A percentile compares a stretch with the other conserved stretches of the same genome.
Conservation (phyloP, 1,284 basidiomycete genomes). For the Amylostereum chailletii region DNA sequence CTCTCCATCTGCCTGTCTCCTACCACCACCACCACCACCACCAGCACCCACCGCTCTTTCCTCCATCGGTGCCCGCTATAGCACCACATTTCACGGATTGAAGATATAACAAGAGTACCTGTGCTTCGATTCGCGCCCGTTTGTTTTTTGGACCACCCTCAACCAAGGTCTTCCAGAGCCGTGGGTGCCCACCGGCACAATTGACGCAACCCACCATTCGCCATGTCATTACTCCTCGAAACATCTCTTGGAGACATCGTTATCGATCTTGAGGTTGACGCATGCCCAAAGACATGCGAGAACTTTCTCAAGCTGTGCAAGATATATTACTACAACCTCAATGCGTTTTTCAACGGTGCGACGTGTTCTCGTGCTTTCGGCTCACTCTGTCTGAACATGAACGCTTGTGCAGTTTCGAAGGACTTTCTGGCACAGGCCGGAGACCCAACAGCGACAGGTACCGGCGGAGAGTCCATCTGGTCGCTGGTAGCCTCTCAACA, state of each 20-base stretch:
- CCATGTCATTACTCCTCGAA: slow-evolving; percentile 93
- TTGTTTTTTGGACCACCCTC: too few species aligned
- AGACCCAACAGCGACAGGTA: slow-evolving; percentile 92
- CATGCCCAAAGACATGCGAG: slow-evolving; percentile 83
- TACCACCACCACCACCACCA: too few species aligned
- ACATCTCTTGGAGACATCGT: slow-evolving; percentile 94
- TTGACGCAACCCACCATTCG: too few species aligned
- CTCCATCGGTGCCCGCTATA: too few species aligned
- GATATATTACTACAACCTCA: slow-evolving; percentile 92
- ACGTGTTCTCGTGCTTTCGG: slow-evolving; percentile 6
- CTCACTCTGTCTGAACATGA: slow-evolving; percentile 4
- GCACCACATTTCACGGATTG: too few species aligned
- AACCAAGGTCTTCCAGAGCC: too few species aligned
- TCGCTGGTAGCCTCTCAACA: slow-evolving; percentile 57
- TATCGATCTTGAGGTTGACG: slow-evolving; percentile 90
- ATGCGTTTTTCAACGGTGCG: slow-evolving; percentile 94
- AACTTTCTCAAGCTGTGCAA: slow-evolving; percentile 98
- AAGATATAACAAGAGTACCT: too few species aligned
- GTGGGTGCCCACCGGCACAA: too few species aligned
- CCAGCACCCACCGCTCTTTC: too few species aligned
- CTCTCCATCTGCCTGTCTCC: too few species aligned
- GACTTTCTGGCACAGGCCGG: slow-evolving; percentile 95
- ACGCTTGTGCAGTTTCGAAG: slow-evolving; percentile 65
- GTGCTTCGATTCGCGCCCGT: too few species aligned
- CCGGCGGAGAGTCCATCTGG: slow-evolving; percentile 83